Base-by-base conservation (phyloP, 257 asterid genomes). In the Solanum piurae region DNA sequence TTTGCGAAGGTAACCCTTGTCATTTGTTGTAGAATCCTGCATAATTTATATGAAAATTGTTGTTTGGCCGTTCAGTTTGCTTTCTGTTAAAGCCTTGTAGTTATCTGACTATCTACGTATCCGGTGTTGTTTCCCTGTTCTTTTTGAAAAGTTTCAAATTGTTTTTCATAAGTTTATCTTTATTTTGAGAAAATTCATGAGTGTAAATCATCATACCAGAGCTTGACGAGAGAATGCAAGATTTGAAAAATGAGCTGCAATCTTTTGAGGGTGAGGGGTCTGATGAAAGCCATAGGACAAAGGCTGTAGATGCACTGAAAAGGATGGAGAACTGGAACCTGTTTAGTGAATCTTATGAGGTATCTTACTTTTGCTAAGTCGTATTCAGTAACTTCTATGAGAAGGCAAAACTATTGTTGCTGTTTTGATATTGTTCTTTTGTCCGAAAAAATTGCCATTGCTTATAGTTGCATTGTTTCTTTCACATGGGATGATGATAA, bases 281-380 rank as follows among this genome's bases (percentile, higher is more conserved):
- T 87, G 99, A 96, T 86, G 99, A 94, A 91, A 94, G 88, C 85
- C 96, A 95, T 87, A 93, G 89, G 93, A 86, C 75, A 85, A 97
- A 94, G 91, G 99, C 99, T 16, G 49, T 93, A 66, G 99, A 97
- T 90, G 99, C 99, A 52, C 84, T 97, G 92, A 97, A 93, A 91
- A 94, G 99, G 91, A 96, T 97, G 99, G 99, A 97, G 92, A 95
- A 89, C 89, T 97, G 99, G 99, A 97, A 94, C 91, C 93, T 97
- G 92, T 97, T 97, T 91, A 92, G 95, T 88, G 98, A 93, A 86
- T 91, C 93, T 36, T 33, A 90, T n/a, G 98, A 96, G 98, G 99
- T 96, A 86, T 84, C 89, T 89, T 87, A 37, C 38, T 83, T 74
- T 88, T 52, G 14, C 83, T 74, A 42, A 76, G 44, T 42, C 14